phyloP scores from a whole-genome alignment of 1,139 yeast species.

The Geotrichum macrosporum region DNA sequence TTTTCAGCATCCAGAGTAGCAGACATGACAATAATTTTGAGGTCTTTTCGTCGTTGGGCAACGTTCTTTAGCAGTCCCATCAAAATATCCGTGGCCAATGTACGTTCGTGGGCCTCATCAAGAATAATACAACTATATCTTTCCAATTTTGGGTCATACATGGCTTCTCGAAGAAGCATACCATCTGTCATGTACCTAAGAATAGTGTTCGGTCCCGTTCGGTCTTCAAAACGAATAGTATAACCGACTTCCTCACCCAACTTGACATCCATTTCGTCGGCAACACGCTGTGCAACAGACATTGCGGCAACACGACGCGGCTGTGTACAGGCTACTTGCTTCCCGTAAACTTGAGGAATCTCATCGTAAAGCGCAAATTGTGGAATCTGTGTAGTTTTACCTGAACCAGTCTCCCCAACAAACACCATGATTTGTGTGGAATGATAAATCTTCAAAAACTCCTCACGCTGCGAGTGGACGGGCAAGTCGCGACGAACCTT shows the following conservation, averaged over 20 bases:
- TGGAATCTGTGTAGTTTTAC: slow-evolving; percentile 96
- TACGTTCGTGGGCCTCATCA: slow-evolving; percentile 98
- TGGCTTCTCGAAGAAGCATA: slow-evolving; percentile 94
- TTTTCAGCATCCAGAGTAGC: slow-evolving; percentile 97
- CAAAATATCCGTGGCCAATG: slow-evolving; percentile 90
- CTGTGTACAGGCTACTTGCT: slow-evolving; percentile 92
- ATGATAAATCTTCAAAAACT: slow-evolving; percentile 79
- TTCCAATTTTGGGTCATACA: slow-evolving; percentile 83
- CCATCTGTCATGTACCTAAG: slow-evolving; percentile 98
- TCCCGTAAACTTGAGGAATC: slow-evolving; percentile 73
- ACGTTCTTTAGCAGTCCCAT: slow-evolving; percentile 93
- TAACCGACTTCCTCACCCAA: slow-evolving; percentile 94
- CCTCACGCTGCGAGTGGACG: slow-evolving; percentile 88
- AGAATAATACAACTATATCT: slow-evolving; percentile 85
- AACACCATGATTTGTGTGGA: slow-evolving; percentile 91
- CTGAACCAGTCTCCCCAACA: slow-evolving; percentile 98
- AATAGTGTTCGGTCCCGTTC: slow-evolving; percentile 71
- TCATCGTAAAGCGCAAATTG: slow-evolving; percentile 93
- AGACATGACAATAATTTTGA: slow-evolving; percentile 92
- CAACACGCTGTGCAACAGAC: slow-evolving; percentile 95
- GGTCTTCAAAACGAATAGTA: slow-evolving; percentile 88
- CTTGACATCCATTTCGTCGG: slow-evolving; percentile 90
- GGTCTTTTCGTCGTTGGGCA: slow-evolving; percentile 71
- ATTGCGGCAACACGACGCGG: slow-evolving; percentile 98
- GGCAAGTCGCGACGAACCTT: slow-evolving; percentile 81